A percentile compares a stretch with the other conserved stretches of the same genome.
These are phyloP conservation scores for Colletotrichum sp. DNA, from an alignment of 2,329 filamentous ascomycete species.

Conservation along the genomic window DNA sequence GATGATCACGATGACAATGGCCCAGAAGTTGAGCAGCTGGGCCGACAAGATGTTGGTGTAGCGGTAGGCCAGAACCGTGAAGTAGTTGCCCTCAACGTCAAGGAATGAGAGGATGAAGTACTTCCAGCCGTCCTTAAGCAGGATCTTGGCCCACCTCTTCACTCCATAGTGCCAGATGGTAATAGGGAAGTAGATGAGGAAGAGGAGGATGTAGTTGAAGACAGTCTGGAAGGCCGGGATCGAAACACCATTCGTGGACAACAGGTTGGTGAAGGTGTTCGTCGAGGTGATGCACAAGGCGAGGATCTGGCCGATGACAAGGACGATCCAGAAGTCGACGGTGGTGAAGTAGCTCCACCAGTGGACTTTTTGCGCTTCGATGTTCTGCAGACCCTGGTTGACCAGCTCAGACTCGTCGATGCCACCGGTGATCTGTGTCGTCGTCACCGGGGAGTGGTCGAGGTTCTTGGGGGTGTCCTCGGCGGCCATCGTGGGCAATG, in stretches of 20 bases:
- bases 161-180: slow-evolving; percentile 82
- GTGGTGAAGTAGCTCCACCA: slow-evolving; percentile 83
- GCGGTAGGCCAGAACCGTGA: slow-evolving; percentile 91
- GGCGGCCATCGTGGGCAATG: slow-evolving; percentile 3
- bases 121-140: slow-evolving; percentile 82
- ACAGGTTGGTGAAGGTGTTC: slow-evolving; percentile 85
- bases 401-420: slow-evolving; percentile 42
- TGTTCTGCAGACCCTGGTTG: slow-evolving; percentile 55
- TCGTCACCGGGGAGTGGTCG: slow-evolving; percentile 19
- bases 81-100: slow-evolving; percentile 98
- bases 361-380: slow-evolving; percentile 57
- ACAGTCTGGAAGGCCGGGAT: slow-evolving; percentile 96
- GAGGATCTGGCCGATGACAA: slow-evolving; percentile 82
- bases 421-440: slow-evolving; percentile 19
- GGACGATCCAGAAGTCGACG: slow-evolving; percentile 84
- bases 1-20: slow-evolving; percentile 89
- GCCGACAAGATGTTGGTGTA: slow-evolving; percentile 92
- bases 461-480: slow-evolving; percentile 8
- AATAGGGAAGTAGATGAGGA: slow-evolving; percentile 79
- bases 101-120: slow-evolving; percentile 92
- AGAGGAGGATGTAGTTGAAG: slow-evolving; percentile 91
- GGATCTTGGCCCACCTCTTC: slow-evolving; percentile 68
- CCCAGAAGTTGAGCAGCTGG: slow-evolving; percentile 98
- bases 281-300: slow-evolving; percentile 90
- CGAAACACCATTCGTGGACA: slow-evolving; percentile 69